phyloP scores from a whole-genome alignment of 257 asterid species.

The Ajuga chamaepitys region DNA sequence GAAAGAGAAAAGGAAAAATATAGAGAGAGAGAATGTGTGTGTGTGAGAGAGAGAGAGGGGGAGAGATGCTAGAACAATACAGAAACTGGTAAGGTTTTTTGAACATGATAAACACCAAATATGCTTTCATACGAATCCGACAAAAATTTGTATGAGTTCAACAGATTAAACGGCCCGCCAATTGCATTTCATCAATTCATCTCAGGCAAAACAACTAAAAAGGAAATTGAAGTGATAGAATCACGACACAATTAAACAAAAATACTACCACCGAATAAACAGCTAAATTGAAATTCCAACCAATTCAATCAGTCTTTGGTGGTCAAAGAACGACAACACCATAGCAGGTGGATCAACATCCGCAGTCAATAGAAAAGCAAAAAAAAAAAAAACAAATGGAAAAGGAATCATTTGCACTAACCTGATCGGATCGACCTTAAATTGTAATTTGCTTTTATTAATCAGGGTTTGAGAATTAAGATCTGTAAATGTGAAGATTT shows the following conservation, averaged over 20 bases:
- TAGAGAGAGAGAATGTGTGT: neutral
- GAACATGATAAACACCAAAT: slow-evolving; percentile 10
- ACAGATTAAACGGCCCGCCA: neutral
- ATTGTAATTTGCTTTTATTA: neutral
- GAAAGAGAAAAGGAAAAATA: neutral
- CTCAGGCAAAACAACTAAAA: neutral
- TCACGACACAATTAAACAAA: neutral
- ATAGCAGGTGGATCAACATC: slow-evolving; percentile 11
- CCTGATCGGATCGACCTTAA: slow-evolving; percentile 35
- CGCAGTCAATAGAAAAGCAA: neutral
- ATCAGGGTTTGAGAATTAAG: slow-evolving; percentile 25
- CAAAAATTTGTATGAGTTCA: neutral
- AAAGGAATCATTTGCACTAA: slow-evolving; percentile 13
- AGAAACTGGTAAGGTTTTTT: neutral
- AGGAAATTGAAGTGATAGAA: slow-evolving; percentile 2
- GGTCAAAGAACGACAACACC: slow-evolving; percentile 26
- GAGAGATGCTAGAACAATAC: no score
- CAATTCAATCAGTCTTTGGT: slow-evolving; percentile 23
- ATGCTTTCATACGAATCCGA: neutral
- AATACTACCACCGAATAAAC: neutral
- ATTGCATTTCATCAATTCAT: slow-evolving; percentile 4
- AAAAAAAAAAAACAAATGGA: slow-evolving; percentile 4
- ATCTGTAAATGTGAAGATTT: slow-evolving; percentile 20
- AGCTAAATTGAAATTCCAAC: no score
- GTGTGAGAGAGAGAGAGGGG: neutral